Conservation (phyloP, 192 early-diverging fungal species). For the Spizellomyces sp. region DNA sequence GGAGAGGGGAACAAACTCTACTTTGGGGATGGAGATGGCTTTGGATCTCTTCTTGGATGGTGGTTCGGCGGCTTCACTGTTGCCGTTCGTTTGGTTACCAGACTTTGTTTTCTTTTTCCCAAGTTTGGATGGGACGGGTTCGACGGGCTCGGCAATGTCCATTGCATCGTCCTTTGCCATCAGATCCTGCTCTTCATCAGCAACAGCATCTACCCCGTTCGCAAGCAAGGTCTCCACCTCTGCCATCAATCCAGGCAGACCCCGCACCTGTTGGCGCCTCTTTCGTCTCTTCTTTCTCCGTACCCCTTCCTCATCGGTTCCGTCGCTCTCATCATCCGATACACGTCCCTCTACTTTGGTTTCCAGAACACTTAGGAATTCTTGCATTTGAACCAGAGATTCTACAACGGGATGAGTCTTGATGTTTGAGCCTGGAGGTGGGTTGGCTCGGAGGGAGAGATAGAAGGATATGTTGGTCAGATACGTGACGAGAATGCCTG, state of each 20-base stretch:
- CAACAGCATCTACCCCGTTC: slow-evolving; percentile 23
- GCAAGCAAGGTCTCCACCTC: slow-evolving; percentile 14
- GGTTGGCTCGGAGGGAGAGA: slow-evolving; percentile 66
- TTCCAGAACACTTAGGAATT: slow-evolving; percentile 72
- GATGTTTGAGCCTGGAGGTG: slow-evolving; percentile 54
- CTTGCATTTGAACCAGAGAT: slow-evolving; percentile 71
- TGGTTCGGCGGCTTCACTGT: neutral
- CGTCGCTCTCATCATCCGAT: slow-evolving; percentile 2
- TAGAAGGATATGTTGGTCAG: slow-evolving; percentile 90
- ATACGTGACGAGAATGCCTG: slow-evolving; percentile 68
- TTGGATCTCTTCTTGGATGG: neutral
- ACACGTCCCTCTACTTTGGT: slow-evolving; percentile 55
- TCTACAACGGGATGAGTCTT: slow-evolving; percentile 85
- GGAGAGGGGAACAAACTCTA: slow-evolving; percentile 29
- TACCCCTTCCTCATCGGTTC: slow-evolving; percentile 26
- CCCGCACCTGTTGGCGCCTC: slow-evolving; percentile 20
- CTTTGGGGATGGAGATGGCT: slow-evolving; percentile 15
- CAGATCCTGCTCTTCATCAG: slow-evolving; percentile 9
- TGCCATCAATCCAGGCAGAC: slow-evolving; percentile 16
- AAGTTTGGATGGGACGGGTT: neutral
- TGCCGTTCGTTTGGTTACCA: neutral
- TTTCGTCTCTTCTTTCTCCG: slow-evolving; percentile 26
- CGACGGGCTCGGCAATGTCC: neutral
- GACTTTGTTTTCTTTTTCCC: neutral
- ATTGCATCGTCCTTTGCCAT: slow-evolving; percentile 12